A percentile compares a stretch with the other conserved stretches of the same genome.
Conservation (phyloP, 208 protist genomes). For the Vickermania ingenoplastis region DNA sequence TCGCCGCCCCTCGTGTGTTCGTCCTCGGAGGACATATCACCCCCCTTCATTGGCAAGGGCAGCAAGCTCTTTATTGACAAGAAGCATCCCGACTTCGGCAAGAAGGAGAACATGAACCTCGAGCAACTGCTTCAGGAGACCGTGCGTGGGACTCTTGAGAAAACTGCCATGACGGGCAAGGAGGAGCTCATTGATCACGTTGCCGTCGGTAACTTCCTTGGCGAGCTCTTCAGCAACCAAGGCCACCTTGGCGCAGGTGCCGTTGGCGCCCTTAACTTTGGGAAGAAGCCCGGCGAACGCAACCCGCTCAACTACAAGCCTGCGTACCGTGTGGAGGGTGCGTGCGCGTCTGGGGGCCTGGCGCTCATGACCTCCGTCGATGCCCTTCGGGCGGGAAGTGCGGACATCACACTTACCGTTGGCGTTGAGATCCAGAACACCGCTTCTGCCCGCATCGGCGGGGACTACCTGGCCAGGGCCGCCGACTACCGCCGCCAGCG, state of each 20-base stretch:
- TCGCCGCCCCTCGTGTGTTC: slow-evolving; percentile 47
- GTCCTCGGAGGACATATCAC: slow-evolving; percentile 80
- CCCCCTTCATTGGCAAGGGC: slow-evolving; percentile 86
- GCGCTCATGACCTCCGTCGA: slow-evolving; percentile 52
- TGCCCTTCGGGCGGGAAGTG: slow-evolving; percentile 44
- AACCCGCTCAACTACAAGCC: slow-evolving; percentile 66
- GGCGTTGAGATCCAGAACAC: slow-evolving; percentile 89
- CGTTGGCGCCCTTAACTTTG: slow-evolving; percentile 35
- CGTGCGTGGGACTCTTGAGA: slow-evolving; percentile 42
- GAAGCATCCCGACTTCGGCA: slow-evolving; percentile 85
- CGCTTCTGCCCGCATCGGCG: slow-evolving; percentile 61
- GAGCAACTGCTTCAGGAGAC: slow-evolving; percentile 59
- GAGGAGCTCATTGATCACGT: slow-evolving; percentile 66
- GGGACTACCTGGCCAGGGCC: slow-evolving; percentile 86
- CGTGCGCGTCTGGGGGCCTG: slow-evolving; percentile 84
- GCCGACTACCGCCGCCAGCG: slow-evolving; percentile 82
- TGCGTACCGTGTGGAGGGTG: slow-evolving; percentile 78
- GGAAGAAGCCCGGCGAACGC: slow-evolving; percentile 10
- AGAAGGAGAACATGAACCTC: slow-evolving; percentile 81
- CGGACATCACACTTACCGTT: slow-evolving; percentile 59
- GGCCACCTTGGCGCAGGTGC: slow-evolving; percentile 79
- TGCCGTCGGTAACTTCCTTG: slow-evolving; percentile 78
- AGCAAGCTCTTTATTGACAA: slow-evolving; percentile 87
- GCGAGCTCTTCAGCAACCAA: slow-evolving; percentile 84
- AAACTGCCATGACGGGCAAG: slow-evolving; percentile 27